phyloP scores from a whole-genome alignment of 192 early-diverging fungal genomes.

The Backusella tuberculispora region DNA sequence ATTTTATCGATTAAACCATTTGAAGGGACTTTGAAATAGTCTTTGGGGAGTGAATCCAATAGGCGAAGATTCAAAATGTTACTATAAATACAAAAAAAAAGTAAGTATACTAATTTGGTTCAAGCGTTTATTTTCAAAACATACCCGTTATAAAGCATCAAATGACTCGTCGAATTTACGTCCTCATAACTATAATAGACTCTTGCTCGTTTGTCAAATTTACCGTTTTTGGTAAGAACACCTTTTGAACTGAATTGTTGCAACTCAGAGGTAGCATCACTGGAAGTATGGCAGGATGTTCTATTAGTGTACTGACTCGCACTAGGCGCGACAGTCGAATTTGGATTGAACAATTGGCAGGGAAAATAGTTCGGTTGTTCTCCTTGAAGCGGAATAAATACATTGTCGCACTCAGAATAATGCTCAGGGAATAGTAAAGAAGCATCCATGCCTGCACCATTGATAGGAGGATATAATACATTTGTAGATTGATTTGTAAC shows the following conservation, averaged over 20 bases:
- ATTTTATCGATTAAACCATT: slow-evolving; percentile 37
- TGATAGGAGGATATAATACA: slow-evolving; percentile 53
- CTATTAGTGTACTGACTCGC: slow-evolving; percentile 56
- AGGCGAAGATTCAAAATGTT: slow-evolving; percentile 40
- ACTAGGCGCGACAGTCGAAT: slow-evolving; percentile 46
- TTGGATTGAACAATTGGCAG: slow-evolving; percentile 42
- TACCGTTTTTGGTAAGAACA: slow-evolving; percentile 25
- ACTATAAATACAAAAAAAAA: slow-evolving; percentile 24
- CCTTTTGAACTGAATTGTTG: slow-evolving; percentile 17
- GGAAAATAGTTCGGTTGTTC: slow-evolving; percentile 30
- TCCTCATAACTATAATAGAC: slow-evolving; percentile 62
- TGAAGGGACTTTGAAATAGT: slow-evolving; percentile 23
- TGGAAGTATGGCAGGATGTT: slow-evolving; percentile 57
- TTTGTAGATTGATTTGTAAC: slow-evolving; percentile 44
- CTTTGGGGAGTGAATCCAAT: slow-evolving; percentile 36
- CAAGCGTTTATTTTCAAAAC: not conserved
- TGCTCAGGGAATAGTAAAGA: slow-evolving; percentile 62
- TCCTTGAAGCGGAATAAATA: slow-evolving; percentile 19
- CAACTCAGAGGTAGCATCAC: slow-evolving; percentile 30
- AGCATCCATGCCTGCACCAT: slow-evolving; percentile 70
- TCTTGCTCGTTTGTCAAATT: slow-evolving; percentile 37
- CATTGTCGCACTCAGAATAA: slow-evolving; percentile 10
- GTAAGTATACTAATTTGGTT: not conserved
- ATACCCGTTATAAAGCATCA: slow-evolving; percentile 63
- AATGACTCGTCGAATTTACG: slow-evolving; percentile 52